Base-by-base conservation (phyloP, 106 monocot genomes). In the Phalaenopsis equestris region DNA sequence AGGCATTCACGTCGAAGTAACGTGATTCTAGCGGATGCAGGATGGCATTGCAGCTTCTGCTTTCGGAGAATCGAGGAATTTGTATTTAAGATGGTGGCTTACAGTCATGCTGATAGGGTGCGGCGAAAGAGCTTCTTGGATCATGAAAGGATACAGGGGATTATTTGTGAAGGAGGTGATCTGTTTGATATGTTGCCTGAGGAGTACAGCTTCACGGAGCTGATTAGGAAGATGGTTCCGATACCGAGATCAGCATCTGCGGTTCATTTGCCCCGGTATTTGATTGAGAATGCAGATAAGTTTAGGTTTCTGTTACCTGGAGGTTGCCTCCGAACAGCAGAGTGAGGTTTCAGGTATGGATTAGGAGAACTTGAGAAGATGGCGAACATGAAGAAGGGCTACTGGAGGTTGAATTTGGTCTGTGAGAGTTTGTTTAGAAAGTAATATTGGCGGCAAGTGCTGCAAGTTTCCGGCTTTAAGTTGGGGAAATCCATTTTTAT, bases 11-110 rank as follows among this genome's bases (percentile, higher is more conserved):
- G 96, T 16, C 90, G 90, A 76, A 84, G 82, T 2, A 86, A 96
- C 24, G 42, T 87, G 12, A 82, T 96, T 12, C 73, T 96, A 24
- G 85, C 96, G 0, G 93, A 96, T 84, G 91, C 93, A 3, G 96
- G 96, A 1, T 96, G 96, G 96, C 96, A 96, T 48, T 96, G 96
- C 61, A 96, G 93, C 81, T 96, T 96, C 81, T 96, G 96, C 77
- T 96, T 96, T 81, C 80, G 94, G 9, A 74, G 6, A 3, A 84
- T 94, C 1, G 86, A 90, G 4, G 90, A 94, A 37, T 89, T 97
- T 56, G 83, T 87, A 42, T 94, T 94, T 79, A 97, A 97, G 89
- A 97, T 94, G 97, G 89, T 23, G 15, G 89, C 97, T 3, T 97
- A 97, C 56, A 97, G 94, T 77, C 97, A 97, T 79, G 97, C 92